These are phyloP conservation scores for Pseudopyricularia javanii DNA, from an alignment of 2,329 filamentous ascomycete species.

Conservation along the genomic window DNA sequence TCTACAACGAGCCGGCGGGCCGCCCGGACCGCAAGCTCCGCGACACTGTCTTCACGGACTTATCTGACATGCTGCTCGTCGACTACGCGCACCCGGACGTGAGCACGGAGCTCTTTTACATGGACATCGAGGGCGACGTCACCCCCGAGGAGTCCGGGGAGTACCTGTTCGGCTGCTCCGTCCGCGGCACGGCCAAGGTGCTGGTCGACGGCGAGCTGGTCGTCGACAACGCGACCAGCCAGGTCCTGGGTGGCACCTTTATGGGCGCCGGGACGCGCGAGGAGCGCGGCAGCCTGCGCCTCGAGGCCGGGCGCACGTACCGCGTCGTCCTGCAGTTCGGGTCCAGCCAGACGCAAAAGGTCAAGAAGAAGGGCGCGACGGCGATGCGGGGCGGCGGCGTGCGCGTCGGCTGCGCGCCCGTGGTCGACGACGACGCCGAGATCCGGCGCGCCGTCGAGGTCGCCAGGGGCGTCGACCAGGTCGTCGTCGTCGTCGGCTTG, in stretches of 20 bases:
- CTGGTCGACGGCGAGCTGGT: slow-evolving; percentile 21
- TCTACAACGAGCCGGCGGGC: slow-evolving; percentile 6
- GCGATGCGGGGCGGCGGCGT: slow-evolving; percentile 30
- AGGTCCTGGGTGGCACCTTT: slow-evolving; percentile 17
- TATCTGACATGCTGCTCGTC: slow-evolving; percentile 32
- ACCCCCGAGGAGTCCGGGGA: slow-evolving; percentile 14
- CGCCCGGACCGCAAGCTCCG: background rate
- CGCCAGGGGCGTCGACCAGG: slow-evolving; percentile 43
- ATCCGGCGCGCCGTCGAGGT: slow-evolving; percentile 6
- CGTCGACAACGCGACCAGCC: slow-evolving; percentile 19
- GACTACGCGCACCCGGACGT: slow-evolving; percentile 32
- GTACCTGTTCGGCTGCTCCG: slow-evolving; percentile 18
- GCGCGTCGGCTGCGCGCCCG: slow-evolving; percentile 5
- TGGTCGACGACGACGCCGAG: slow-evolving; percentile 5
- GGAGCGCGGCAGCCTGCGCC: slow-evolving; percentile 13
- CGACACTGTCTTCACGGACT: slow-evolving; percentile 28
- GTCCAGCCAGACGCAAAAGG: slow-evolving; percentile 4
- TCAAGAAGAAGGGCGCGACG: slow-evolving; percentile 23
- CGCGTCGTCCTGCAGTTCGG: slow-evolving; percentile 14
- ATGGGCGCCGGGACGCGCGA: slow-evolving; percentile 19
- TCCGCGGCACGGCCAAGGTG: slow-evolving; percentile 18
- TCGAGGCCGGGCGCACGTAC: slow-evolving; percentile 17
- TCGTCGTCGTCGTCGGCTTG: slow-evolving; percentile 46
- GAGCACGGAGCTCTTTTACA: slow-evolving; percentile 21
- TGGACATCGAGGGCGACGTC: slow-evolving; percentile 20